Conservation (phyloP, 441 rosid genomes). For the Lepidium campestre region DNA sequence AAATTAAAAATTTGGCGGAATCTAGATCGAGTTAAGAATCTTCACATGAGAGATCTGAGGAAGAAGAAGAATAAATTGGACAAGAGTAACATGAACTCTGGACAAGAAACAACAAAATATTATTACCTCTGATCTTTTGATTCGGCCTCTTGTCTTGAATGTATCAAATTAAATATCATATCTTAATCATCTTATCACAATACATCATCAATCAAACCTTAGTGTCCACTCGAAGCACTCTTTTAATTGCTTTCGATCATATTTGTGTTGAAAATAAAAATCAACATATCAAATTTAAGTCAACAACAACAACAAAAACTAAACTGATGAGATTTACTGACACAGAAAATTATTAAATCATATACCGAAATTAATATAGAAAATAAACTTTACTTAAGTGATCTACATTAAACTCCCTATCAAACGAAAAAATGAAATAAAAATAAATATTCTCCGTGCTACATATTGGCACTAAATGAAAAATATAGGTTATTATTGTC, state of each 20-base stretch:
- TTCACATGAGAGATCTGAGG: slow-evolving; percentile 4
- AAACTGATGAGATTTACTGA: too few relatives aligned
- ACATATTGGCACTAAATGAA: neutral
- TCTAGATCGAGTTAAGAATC: neutral
- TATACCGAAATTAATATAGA: too few relatives aligned
- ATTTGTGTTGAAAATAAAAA: neutral
- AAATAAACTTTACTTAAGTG: too few relatives aligned
- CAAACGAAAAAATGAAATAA: too few relatives aligned
- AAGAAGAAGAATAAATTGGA: slow-evolving; percentile 4
- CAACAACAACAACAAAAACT: neutral
- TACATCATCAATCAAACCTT: neutral
- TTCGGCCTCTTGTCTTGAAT: slow-evolving; percentile 16
- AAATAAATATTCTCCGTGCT: too few relatives aligned
- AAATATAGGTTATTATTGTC: neutral
- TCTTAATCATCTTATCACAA: neutral
- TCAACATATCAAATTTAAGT: neutral
- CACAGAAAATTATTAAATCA: too few relatives aligned
- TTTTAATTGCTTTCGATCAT: neutral
- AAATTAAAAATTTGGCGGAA: neutral
- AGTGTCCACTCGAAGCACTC: neutral
- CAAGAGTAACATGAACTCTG: slow-evolving; percentile 21
- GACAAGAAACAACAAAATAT: slow-evolving; percentile 5
- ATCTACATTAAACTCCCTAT: too few relatives aligned
- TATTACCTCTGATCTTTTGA: neutral
- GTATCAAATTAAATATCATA: neutral